Evolutionary conservation across 495 filamentous ascomycete genomes (phyloP), one percentile per base, ranked within the genome.

Genomic region (Aspergillus cavernicola): DNA sequence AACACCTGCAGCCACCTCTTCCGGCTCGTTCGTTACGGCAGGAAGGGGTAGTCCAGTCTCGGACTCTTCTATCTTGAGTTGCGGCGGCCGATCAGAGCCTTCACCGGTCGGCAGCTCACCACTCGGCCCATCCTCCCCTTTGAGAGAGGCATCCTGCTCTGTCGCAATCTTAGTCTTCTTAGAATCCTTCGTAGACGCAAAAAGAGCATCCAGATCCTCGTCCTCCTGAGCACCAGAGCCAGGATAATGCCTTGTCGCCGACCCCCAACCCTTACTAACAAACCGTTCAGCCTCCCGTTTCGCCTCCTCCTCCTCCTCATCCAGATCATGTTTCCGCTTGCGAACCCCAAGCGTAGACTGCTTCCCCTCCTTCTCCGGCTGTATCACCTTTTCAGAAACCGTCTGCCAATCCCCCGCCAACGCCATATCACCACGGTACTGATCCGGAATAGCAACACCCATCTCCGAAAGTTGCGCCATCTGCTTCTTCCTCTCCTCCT

Each of bases 331-430:
- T 64, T 90, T 90, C 52, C 87, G 75, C 64, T 92, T 92, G 23
- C 81, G 72, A 13, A 84, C 75, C n/a, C 85, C 85, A 24, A 74
- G 62, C 28, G 69, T 47, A 44, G 50, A 8, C 20, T 61, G 59
- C 11, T 73, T 60, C 5, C 60, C 68, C 6, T 72, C 68, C 24
- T 80, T 79, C 16, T 79, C 71, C 42, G 60, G 51, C 32, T 60
- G 54, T 23, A 85, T 65, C 18, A 77, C 61, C 39, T 58, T 73
- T 63, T 85, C 81, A 3, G 80, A 78, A 1, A 88, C 80, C 6
- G 85, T 86, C 61, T 88, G 79, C 93, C 93, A 99, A 39, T 93
- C 87, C 18, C 93, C 90, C n/a, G 85, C 85, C 74, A 96, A 79
- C 4, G 90, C 90, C 83, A 96, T 84, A 49, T 90, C 86, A 6